Conservation (phyloP, 108 stramenopile species). For the Nitzschia sp. region DNA sequence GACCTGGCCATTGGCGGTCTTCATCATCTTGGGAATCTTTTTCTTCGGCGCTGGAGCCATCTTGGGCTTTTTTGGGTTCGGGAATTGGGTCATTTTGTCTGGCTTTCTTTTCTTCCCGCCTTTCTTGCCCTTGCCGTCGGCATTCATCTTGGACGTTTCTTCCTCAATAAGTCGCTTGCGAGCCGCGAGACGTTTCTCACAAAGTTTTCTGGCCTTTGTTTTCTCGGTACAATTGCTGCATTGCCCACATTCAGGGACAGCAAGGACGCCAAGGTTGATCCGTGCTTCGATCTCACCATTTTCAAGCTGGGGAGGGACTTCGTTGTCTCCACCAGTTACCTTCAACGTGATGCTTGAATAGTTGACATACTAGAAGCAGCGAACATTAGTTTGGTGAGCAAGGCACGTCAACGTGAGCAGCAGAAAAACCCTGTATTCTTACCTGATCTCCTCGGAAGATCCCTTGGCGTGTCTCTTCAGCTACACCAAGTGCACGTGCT, state of each 20-base stretch:
- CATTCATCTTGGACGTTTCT: constrained; percentile 48
- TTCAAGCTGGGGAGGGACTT: constrained; percentile 43
- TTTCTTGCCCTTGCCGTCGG: constrained; percentile 18
- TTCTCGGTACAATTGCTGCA: constrained; percentile 71
- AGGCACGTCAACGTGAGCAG: neutral
- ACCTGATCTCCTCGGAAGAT: constrained; percentile 76
- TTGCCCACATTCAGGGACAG: constrained; percentile 78
- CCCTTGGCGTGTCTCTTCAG: constrained; percentile 66
- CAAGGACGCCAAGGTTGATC: constrained; percentile 71
- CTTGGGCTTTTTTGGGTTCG: constrained; percentile 29
- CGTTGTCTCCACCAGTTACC: constrained; percentile 44
- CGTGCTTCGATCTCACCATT: constrained; percentile 76
- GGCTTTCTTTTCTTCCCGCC: constrained; percentile 40
- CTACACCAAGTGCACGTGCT: constrained; percentile 62
- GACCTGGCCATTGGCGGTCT: constrained; percentile 39
- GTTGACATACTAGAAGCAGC: constrained; percentile 67
- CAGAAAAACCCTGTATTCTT: neutral
- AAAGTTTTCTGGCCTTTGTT: constrained; percentile 45
- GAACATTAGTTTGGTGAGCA: no score
- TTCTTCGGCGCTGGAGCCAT: constrained; percentile 23
- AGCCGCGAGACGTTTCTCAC: constrained; percentile 58
- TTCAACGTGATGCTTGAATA: constrained; percentile 81
- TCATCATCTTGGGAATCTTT: constrained; percentile 39
- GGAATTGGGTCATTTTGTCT: constrained; percentile 1
- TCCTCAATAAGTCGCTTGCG: constrained; percentile 60